These are phyloP conservation scores for Claviceps monticola DNA, from an alignment of 2,329 filamentous ascomycete genomes.

Conservation along the genomic window DNA sequence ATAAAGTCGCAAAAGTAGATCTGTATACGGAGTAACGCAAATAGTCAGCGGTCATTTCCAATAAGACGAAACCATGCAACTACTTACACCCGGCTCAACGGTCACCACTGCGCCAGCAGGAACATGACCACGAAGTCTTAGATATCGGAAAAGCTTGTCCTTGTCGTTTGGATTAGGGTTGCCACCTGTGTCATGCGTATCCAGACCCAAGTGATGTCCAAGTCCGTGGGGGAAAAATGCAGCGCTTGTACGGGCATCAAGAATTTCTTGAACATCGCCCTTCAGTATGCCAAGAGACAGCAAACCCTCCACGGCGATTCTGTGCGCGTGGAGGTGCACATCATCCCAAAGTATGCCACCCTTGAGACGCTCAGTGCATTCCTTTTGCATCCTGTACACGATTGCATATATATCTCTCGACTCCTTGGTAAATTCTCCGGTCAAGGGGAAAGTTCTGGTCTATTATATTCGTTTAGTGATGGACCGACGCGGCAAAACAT, in stretches of 20 bases:
- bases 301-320: slow-evolving; percentile 68
- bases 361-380: slow-evolving; percentile 59
- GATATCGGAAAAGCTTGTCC: slow-evolving; percentile 75
- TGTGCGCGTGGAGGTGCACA: slow-evolving; percentile 67
- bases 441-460: slow-evolving; percentile 78
- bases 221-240: slow-evolving; percentile 89
- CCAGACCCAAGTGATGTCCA: slow-evolving; percentile 83
- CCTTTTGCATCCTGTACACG: slow-evolving; percentile 75
- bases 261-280: slow-evolving; percentile 55
- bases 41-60: slow-evolving; percentile 2
- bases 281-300: slow-evolving; percentile 61
- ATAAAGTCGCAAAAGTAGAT: slow-evolving; percentile 90
- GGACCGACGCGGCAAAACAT: not conserved
- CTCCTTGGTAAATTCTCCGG: slow-evolving; percentile 54
- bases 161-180: slow-evolving; percentile 65
- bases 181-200: slow-evolving; percentile 78
- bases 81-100: slow-evolving; percentile 75
- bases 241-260: slow-evolving; percentile 64
- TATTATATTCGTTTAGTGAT: slow-evolving; percentile 19
- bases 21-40: slow-evolving; percentile 21
- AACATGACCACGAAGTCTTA: slow-evolving; percentile 62
- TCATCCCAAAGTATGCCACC: slow-evolving; percentile 69
- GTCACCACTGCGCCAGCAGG: slow-evolving; percentile 78
- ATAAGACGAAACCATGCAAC: not conserved
- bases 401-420: slow-evolving; percentile 66